These are phyloP conservation scores for Colletotrichum sp. DNA, from an alignment of 2,329 filamentous ascomycete genomes.

Conservation along the genomic window DNA sequence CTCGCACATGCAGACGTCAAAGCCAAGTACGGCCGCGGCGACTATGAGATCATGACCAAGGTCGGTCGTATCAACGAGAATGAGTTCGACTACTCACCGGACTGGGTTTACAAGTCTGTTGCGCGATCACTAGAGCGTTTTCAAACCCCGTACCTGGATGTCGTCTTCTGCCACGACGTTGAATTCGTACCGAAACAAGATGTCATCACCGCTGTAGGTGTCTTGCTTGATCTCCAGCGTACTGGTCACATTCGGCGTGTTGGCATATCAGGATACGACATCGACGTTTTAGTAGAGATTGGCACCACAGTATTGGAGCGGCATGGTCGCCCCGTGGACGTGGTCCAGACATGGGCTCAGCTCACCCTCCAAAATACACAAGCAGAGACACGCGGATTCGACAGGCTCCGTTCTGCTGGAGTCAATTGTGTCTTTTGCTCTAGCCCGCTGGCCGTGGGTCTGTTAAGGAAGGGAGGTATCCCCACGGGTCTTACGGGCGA, in stretches of 20 bases:
- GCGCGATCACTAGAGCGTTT: background rate
- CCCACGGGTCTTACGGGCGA: background rate
- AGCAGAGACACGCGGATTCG: background rate
- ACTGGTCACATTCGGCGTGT: background rate
- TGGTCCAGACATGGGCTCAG: background rate
- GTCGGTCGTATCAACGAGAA: background rate
- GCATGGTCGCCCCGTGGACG: background rate
- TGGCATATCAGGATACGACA: background rate
- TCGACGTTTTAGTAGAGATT: background rate
- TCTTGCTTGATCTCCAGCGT: background rate
- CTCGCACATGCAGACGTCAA: background rate
- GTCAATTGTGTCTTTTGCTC: background rate
- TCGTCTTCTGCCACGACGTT: background rate
- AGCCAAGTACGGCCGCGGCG: background rate
- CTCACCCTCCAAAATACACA: background rate
- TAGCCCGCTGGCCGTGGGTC: background rate
- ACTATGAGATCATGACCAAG: background rate
- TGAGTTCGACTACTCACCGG: background rate
- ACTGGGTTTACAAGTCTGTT: background rate
- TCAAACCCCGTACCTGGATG: background rate
- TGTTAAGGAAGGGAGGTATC: background rate
- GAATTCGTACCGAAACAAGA: background rate
- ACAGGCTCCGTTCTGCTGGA: background rate
- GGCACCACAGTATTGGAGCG: background rate
- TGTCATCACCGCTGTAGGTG: background rate